Base-by-base conservation (phyloP, 495 filamentous ascomycete species). In the Aspergillus nidulans region DNA sequence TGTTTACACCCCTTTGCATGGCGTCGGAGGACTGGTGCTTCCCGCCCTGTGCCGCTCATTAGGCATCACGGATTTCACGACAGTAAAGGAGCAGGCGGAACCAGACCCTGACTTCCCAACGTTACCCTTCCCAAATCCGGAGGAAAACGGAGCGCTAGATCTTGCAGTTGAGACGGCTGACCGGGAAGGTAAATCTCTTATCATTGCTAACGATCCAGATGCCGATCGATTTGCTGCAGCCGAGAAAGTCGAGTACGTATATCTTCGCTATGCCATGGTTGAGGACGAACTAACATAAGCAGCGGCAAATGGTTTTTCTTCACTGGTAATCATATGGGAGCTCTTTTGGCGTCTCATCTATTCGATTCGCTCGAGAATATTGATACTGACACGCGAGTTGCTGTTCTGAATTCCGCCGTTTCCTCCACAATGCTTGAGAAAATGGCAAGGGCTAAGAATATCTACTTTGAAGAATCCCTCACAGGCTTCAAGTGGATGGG, bases 401-500 rank as follows among this genome's bases (percentile, higher is more conserved):
- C 74, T 1, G 81, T 88, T 59, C 64, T 89, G 9, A 81, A 80
- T 18, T 83, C 83, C 3, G 80, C 86, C 1, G 86, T 90, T 0
- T 87, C 84, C 0, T 83, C 81, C 2, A 74, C 78, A 15, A 87
- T 88, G 86, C 76, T 90, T 4, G 64, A 71, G 10, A 71, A 75
- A 20, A 83, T 88, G 70, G 84, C 85, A 6, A 55, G 63, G 38
- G 65, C 73, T 20, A 78, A 79, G 60, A 80, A 80, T 5, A 81
- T 87, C 49, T 63, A 73, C 30, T 85, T 81, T 59, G 68, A 76
- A 39, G 85, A 89, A 59, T 86, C 86, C 4, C 71, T 90, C 15
- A 90, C 86, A 0, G 86, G 86, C 3, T 90, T 90, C 70, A 90
- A 90, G 65, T 90, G 86, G 86, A 78, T 90, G 70, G 79, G 73